These are phyloP conservation scores for Pseudocercospora crystallina DNA, from an alignment of 2,329 filamentous ascomycete genomes.

Conservation along the genomic window DNA sequence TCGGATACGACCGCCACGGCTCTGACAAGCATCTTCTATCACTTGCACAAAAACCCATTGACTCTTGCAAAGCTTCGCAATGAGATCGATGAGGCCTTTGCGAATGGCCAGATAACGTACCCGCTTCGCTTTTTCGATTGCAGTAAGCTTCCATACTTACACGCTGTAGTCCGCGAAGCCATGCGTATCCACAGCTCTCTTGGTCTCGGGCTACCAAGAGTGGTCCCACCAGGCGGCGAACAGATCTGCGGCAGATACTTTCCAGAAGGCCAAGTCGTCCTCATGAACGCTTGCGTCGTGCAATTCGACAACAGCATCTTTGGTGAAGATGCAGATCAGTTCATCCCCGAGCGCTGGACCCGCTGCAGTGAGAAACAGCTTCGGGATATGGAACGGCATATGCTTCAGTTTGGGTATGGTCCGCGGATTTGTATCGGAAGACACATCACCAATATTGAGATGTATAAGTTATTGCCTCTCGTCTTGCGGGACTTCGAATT, in stretches of 20 bases:
- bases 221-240: slow-evolving; percentile 2
- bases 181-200: slow-evolving; percentile 1
- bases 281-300: slow-evolving; percentile 4
- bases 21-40: not conserved
- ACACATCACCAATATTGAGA: slow-evolving; percentile 10
- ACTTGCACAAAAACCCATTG: slow-evolving; percentile 2
- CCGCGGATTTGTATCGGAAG: slow-evolving; percentile 12
- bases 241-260: not conserved
- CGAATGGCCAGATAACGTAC: not conserved
- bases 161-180: slow-evolving; percentile 4
- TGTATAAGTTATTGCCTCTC: slow-evolving; percentile 11
- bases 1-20: slow-evolving; percentile 5
- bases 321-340: slow-evolving; percentile 8
- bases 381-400: slow-evolving; percentile 6
- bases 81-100: not conserved
- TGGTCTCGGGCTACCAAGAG: slow-evolving; percentile 3
- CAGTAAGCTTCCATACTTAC: slow-evolving; percentile 4
- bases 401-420: slow-evolving; percentile 10
- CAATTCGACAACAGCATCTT: slow-evolving; percentile 8
- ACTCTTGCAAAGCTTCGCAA: not conserved
- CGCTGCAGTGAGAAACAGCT: not conserved
- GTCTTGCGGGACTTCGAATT: slow-evolving; percentile 9
- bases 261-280: slow-evolving; percentile 1
- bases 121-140: not conserved
- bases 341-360: slow-evolving; percentile 11